Base-by-base conservation (phyloP, 441 rosid species). In the Theobroma grandiflorum region DNA sequence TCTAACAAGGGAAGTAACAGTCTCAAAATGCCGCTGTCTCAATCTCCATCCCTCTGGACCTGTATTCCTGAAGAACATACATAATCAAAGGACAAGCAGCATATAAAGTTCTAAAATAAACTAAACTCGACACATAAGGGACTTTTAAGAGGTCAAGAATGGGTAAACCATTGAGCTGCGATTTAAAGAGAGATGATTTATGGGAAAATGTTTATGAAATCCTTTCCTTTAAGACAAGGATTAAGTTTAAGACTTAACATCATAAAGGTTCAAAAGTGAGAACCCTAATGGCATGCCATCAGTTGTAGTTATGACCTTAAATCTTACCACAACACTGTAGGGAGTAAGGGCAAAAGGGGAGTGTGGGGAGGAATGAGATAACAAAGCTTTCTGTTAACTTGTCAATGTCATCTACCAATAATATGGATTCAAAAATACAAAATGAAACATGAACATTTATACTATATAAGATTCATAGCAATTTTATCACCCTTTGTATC, bases 31-130 rank as follows among this genome's bases (percentile, higher is more conserved):
- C 38, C 97, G 86, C 76, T 97, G 99, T 87, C 99, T 90, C 90
- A 97, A 85, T 84, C 97, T 90, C 98, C 99, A 94, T 71, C 99
- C 99, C 83, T 97, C 99, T n/a, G 99, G 99, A 72, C 99, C 99
- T 74, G 93, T 94, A 85, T 91, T 95, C 91, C 99, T 97, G 87
- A 59, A 82, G 67, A 49, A 72, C 26, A 53, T 52, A 55, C 65
- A 59, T n/a, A 75, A 74, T 42, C 45, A 35, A 78, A 82, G 38
- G 62, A 52, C 43, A 75, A 59, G 38, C 16, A 55, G 53, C 47
- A 57, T 38, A 42, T 15, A 69, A 72, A 77, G 15, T 58, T 38
- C 64, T n/a, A 15, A 49, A 71, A 65, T 75, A 55, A 22, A 47
- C 75, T 47, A 62, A 22, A 47, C 7, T 31, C 75, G 49, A 65